Conservation (phyloP, 2,329 filamentous ascomycete species). For the Gaeumannomyces sp. region DNA sequence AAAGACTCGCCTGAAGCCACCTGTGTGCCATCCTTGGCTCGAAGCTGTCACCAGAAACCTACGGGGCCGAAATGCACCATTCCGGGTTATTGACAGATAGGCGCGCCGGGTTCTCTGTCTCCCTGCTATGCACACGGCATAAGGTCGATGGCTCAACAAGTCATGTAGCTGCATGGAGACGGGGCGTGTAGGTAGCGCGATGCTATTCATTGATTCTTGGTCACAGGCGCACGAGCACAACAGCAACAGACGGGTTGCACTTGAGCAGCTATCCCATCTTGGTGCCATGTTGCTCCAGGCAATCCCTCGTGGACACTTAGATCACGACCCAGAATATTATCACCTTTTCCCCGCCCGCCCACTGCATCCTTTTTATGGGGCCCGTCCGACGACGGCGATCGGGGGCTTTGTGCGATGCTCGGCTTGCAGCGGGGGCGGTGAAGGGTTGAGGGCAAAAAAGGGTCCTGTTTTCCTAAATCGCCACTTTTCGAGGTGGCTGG, state of each 20-base stretch:
- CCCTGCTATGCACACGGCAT: not conserved
- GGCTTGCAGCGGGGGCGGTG: not conserved
- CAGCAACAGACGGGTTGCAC: not conserved
- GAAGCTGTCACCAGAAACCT: not conserved
- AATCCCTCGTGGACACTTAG: no score
- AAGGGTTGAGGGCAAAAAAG: not conserved
- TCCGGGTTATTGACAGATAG: not conserved
- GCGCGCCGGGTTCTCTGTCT: no score
- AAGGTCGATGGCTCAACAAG: not conserved
- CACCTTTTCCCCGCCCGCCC: no score
- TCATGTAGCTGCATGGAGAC: not conserved
- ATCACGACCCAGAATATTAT: not conserved
- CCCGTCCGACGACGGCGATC: not conserved
- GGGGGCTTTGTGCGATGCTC: not conserved
- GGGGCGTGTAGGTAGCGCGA: not conserved
- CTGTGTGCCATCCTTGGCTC: no score
- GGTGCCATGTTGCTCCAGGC: no score
- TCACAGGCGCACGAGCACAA: not conserved
- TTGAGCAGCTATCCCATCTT: not conserved
- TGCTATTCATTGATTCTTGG: not conserved
- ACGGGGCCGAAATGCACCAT: not conserved
- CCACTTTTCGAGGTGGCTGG: not conserved
- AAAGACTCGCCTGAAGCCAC: no score
- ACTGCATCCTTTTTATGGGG: not conserved
- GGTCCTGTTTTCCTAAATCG: not conserved